Evolutionary conservation across 805 yeast genomes (phyloP).

Genomic region (Candida jianshihensis): DNA sequence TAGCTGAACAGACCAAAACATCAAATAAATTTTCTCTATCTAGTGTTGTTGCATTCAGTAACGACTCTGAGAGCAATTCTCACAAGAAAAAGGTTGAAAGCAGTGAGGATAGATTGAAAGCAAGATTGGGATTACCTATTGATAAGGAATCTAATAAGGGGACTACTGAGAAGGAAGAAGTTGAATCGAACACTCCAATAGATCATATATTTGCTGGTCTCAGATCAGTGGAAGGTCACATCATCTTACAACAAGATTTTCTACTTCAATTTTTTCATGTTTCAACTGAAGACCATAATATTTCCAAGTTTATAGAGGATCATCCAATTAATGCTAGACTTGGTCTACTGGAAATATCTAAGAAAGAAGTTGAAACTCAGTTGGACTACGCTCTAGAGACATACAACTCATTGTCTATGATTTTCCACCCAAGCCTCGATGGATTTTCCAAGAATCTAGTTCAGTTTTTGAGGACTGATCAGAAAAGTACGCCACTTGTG

Average conservation of each 20-base stretch:
- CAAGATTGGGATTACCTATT: conserved; percentile 14
- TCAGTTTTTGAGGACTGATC: conserved; percentile 28
- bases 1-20: conserved; percentile 13
- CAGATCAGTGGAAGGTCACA: conserved; percentile 29
- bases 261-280: conserved; percentile 36
- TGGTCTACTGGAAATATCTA: conserved; percentile 23
- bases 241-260: conserved; percentile 33
- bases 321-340: conserved; percentile 28
- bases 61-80: neutral
- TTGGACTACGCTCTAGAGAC: conserved; percentile 41
- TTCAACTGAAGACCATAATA: conserved; percentile 25
- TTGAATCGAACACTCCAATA: neutral
- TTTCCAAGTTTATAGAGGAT: conserved; percentile 24
- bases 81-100: conserved; percentile 3
- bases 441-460: conserved; percentile 25
- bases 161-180: neutral
- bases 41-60: conserved; percentile 8
- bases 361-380: conserved; percentile 36
- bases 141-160: neutral
- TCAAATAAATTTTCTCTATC: conserved; percentile 15
- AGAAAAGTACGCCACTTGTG: conserved; percentile 36
- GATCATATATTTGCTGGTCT: conserved; percentile 12
- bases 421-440: conserved; percentile 35
- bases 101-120: conserved; percentile 14
- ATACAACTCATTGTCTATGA: conserved; percentile 34